Evolutionary conservation across 768 basidiomycete species (phyloP).

Genomic region (Hortiboletus campestris): DNA sequence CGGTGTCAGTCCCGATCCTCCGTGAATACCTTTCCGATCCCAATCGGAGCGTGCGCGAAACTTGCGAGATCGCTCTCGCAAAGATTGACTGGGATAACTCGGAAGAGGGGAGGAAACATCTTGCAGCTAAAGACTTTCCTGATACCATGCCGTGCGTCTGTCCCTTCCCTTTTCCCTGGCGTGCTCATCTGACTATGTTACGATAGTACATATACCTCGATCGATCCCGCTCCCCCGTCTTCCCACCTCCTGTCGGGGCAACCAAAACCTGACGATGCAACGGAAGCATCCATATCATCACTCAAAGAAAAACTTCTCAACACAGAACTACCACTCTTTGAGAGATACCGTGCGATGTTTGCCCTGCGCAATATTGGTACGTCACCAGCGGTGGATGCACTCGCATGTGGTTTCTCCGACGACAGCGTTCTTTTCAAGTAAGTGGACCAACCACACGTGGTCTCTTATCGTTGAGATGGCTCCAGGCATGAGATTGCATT

Average conservation of each 20-base stretch:
- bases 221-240: constrained; percentile 86
- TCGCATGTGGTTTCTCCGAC: constrained; percentile 88
- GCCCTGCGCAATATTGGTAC: constrained; percentile 92
- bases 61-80: constrained; percentile 94
- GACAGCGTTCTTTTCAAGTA: constrained; percentile 92
- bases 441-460: constrained; percentile 23
- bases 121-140: constrained; percentile 30
- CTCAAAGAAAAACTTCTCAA: constrained; percentile 68
- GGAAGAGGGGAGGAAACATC: constrained; percentile 60
- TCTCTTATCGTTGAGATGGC: background rate
- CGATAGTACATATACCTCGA: constrained; percentile 69
- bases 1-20: constrained; percentile 65
- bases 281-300: constrained; percentile 45
- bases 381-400: constrained; percentile 80
- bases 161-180: background rate
- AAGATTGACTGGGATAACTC: constrained; percentile 93
- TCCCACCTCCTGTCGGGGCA: constrained; percentile 58
- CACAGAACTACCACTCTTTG: constrained; percentile 69
- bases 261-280: constrained; percentile 50
- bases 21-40: constrained; percentile 68
- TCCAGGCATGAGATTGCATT: constrained; percentile 95
- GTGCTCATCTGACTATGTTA: background rate
- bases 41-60: constrained; percentile 81
- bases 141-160: constrained; percentile 37
- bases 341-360: constrained; percentile 98